Base-by-base conservation (phyloP, 164 flowering plant genomes). In the Pachysandra terminalis region DNA sequence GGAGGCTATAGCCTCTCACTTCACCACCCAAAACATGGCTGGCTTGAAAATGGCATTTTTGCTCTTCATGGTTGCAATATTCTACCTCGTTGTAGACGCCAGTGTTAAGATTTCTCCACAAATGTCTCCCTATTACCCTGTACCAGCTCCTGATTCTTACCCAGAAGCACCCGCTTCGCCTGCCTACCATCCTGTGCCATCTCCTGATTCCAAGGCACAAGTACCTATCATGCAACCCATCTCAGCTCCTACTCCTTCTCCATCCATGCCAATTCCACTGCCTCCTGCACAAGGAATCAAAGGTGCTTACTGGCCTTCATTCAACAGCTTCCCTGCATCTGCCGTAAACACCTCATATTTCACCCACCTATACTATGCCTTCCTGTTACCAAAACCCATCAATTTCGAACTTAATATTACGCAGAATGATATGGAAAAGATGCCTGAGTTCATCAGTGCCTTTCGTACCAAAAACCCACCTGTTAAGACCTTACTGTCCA, bases 361-460 rank as follows among this genome's bases (percentile, higher is more conserved):
- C 73, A 78, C 81, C 10, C 86, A 79, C 54, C 17, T 81, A 4
- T 81, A 61, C 70, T 83, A 75, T 19, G 84, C 84, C 24, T 81
- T 81, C 65, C 69, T 78, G 35, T 41, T 55, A 32, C 78, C 73
- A 5, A 74, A 77, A 24, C 70, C 78, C 0, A 22, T 0, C 15
- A 70, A 81, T 13, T 76, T 21, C 59, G 23, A 73, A 19, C 70
- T 80, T 17, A 15, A 40, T 55, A 57, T 80, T 12, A 56, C 78
- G 0, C 48, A 51, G 24, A 48, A 48, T 0, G 80, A 81, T 56
- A 69, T 58, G 19, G 19, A 61, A 51, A 45, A 48, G 59, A 21
- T 83, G 7, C 63, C 72, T 13, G 24, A 66, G 8, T 77, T 84
- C 70, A 69, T 69, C 1, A 6, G 27, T 1, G 67, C 72, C 1